These are phyloP conservation scores for Microbotryum silenes-acaulis DNA, from an alignment of 1,284 basidiomycete species.

Conservation along the genomic window DNA sequence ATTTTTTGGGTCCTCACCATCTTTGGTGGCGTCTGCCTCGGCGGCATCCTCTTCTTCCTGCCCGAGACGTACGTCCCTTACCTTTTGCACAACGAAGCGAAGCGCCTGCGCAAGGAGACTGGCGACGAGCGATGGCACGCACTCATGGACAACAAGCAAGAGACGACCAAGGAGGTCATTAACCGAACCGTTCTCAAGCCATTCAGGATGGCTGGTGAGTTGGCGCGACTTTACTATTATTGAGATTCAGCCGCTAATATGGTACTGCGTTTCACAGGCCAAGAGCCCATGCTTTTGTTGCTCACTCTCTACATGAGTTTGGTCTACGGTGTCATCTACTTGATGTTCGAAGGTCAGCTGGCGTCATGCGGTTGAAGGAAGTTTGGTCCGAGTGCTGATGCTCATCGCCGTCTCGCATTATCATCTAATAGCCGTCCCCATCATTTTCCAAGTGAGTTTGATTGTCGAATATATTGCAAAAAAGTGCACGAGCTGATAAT, in stretches of 20 bases:
- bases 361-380: too few relatives aligned
- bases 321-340: constrained; percentile 34
- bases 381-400: too few relatives aligned
- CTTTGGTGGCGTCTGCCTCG: constrained; percentile 46
- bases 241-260: constrained; percentile 18
- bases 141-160: constrained; percentile 38
- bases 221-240: not conserved
- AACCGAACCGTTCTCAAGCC: constrained; percentile 52
- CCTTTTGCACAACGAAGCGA: constrained; percentile 51
- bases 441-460: constrained; percentile 41
- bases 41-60: constrained; percentile 57
- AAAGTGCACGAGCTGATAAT: too few relatives aligned
- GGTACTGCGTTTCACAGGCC: constrained; percentile 42
- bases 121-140: constrained; percentile 58
- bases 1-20: constrained; percentile 62
- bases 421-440: constrained; percentile 39
- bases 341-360: constrained; percentile 35
- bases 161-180: constrained; percentile 36
- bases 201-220: constrained; percentile 45
- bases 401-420: too few relatives aligned
- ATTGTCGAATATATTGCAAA: too few relatives aligned
- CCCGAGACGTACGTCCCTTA: constrained; percentile 44
- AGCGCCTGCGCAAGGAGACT: constrained; percentile 51
- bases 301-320: constrained; percentile 45
- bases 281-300: constrained; percentile 69